Evolutionary conservation across 2,329 filamentous ascomycete genomes (phyloP).

Genomic region (Hypocrella siamensis): DNA sequence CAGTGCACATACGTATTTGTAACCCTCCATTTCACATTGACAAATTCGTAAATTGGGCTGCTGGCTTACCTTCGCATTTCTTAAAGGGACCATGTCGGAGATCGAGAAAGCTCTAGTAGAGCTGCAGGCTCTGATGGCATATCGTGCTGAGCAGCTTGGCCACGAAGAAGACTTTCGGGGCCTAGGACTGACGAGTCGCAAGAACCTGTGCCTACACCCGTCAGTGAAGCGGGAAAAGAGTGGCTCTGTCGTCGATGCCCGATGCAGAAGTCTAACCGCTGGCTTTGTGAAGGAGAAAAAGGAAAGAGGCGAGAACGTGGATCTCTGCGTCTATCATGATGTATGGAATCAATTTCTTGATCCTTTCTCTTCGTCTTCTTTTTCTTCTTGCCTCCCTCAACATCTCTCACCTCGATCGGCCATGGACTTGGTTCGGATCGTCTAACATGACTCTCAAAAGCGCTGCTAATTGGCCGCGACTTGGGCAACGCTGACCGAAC

Average conservation of each 20-base stretch:
- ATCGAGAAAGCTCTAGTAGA: constrained; percentile 96
- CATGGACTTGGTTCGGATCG: too few relatives aligned
- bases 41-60: too few relatives aligned
- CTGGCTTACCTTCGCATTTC: not conserved
- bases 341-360: constrained; percentile 24
- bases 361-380: not conserved
- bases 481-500: too few relatives aligned
- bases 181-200: constrained; percentile 83
- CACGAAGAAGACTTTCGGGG: constrained; percentile 85
- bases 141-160: constrained; percentile 77
- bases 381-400: not conserved
- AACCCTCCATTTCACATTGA: not conserved
- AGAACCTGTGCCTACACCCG: constrained; percentile 92
- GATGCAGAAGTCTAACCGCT: constrained; percentile 86
- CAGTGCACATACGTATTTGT: not conserved
- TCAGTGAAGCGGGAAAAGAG: constrained; percentile 95
- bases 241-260: constrained; percentile 83
- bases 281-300: constrained; percentile 98
- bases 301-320: constrained; percentile 83
- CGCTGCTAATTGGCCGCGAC: not conserved
- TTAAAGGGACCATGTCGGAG: constrained; percentile 84
- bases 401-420: too few relatives aligned
- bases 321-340: constrained; percentile 91
- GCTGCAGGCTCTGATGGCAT: constrained; percentile 86
- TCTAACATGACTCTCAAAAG: too few relatives aligned